Percentiles rank a stretch among this genome's conserved stretches.
Evolutionary conservation across 192 early-diverging fungal genomes (phyloP).

Genomic region (Entomortierella beljakovae): DNA sequence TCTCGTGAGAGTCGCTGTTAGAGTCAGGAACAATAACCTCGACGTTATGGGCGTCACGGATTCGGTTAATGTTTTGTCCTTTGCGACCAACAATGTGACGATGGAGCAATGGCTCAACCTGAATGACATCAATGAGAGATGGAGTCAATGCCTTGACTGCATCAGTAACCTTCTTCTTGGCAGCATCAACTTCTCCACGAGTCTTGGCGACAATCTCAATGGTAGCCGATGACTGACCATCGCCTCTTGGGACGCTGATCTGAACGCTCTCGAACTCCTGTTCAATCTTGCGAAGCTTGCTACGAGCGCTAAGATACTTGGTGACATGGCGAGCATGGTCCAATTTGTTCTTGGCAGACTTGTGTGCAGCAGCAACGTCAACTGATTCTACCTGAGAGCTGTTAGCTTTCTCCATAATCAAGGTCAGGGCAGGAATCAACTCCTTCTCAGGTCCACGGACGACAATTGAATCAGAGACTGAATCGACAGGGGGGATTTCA

Average conservation of each 20-base stretch:
- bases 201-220: conserved; percentile 86
- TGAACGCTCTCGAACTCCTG: conserved; percentile 66
- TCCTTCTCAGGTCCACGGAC: conserved; percentile 83
- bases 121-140: conserved; percentile 42
- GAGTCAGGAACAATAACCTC: conserved; percentile 85
- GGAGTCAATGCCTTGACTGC: conserved; percentile 67
- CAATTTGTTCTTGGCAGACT: conserved; percentile 56
- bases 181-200: conserved; percentile 69
- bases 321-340: conserved; percentile 75
- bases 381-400: conserved; percentile 78
- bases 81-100: conserved; percentile 73
- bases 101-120: conserved; percentile 84
- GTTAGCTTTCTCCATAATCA: conserved; percentile 88
- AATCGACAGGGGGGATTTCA: conserved; percentile 76
- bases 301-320: conserved; percentile 80
- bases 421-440: conserved; percentile 76
- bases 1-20: conserved; percentile 72
- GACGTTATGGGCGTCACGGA: conserved; percentile 73
- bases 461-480: conserved; percentile 78
- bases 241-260: conserved; percentile 66
- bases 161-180: conserved; percentile 64
- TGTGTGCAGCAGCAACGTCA: conserved; percentile 71
- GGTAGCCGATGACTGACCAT: conserved; percentile 62
- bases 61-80: conserved; percentile 70
- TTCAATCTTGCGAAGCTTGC: conserved; percentile 83